Percentiles rank a stretch among this genome's conserved stretches.
Conservation (phyloP, 345 rosid species). For the Jatropha curcas region DNA sequence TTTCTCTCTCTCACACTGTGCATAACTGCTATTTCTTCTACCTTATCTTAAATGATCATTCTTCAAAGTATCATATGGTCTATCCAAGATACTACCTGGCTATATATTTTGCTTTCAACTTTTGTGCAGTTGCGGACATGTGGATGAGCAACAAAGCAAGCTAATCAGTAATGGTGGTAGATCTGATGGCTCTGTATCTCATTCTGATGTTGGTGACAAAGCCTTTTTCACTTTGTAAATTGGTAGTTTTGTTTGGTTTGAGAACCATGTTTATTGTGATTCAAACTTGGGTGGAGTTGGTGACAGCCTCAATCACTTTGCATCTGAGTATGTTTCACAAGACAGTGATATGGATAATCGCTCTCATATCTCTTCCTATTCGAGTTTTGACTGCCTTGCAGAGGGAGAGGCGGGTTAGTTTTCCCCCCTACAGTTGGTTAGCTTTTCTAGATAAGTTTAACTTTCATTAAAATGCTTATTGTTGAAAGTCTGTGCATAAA, state of each 20-base stretch:
- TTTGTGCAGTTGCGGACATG: conserved; percentile 14
- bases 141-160: conserved; percentile 10
- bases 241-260: conserved; percentile 35
- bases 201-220: conserved; percentile 36
- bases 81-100: background rate
- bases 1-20: background rate
- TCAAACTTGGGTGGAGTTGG: conserved; percentile 53
- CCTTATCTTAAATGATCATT: background rate
- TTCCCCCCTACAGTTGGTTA: background rate
- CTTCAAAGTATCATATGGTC: background rate
- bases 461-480: background rate
- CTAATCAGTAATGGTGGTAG: conserved; percentile 18
- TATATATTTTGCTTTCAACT: background rate
- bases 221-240: conserved; percentile 48
- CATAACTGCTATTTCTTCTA: background rate
- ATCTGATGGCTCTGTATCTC: conserved; percentile 32
- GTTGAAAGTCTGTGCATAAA: too few species aligned
- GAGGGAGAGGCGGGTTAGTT: conserved; percentile 69
- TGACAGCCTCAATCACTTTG: conserved; percentile 45
- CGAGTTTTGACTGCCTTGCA: conserved; percentile 56
- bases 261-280: conserved; percentile 45
- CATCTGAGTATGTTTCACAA: conserved; percentile 50
- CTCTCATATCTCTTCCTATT: conserved; percentile 55
- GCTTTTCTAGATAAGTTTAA: background rate
- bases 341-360: conserved; percentile 42